A percentile compares a stretch with the other conserved stretches of the same genome.
Conservation (phyloP, 108 stramenopile species). For the Skeletonema menzelii region DNA sequence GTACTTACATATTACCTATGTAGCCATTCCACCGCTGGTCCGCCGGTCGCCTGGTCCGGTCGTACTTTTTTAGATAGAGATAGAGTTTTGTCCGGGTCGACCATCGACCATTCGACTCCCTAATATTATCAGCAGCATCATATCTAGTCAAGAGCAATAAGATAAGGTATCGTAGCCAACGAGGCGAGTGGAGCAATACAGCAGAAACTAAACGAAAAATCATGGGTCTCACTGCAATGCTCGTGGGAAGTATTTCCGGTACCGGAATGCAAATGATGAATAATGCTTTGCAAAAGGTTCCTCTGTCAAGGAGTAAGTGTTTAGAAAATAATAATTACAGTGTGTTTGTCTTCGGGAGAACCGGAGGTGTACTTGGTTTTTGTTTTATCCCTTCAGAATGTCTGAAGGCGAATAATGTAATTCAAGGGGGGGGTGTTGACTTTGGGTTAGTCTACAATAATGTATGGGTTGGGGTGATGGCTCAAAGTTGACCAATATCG, state of each 20-base stretch:
- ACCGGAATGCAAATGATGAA: conserved; percentile 74
- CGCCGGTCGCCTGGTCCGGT: no score
- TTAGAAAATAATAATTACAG: conserved; percentile 4
- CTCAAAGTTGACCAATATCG: background rate
- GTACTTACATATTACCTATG: no score
- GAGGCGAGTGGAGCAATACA: background rate
- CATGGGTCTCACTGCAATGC: conserved; percentile 80
- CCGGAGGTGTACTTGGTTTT: no score
- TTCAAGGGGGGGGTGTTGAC: no score
- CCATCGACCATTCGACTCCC: no score
- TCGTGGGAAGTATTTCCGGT: conserved; percentile 68
- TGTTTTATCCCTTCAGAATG: background rate
- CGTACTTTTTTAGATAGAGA: no score
- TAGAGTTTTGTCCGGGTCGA: no score
- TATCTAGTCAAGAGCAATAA: no score
- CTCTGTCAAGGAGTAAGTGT: conserved; percentile 69
- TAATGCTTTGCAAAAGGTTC: conserved; percentile 76
- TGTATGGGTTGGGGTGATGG: background rate
- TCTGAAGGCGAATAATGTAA: background rate
- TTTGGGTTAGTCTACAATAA: no score
- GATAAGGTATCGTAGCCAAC: no score
- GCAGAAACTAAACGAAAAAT: background rate
- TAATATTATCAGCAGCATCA: no score
- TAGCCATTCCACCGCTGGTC: no score
- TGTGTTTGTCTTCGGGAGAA: background rate